phyloP scores from a whole-genome alignment of 2,329 filamentous ascomycete species.

The Fonsecaea multimorphosa region DNA sequence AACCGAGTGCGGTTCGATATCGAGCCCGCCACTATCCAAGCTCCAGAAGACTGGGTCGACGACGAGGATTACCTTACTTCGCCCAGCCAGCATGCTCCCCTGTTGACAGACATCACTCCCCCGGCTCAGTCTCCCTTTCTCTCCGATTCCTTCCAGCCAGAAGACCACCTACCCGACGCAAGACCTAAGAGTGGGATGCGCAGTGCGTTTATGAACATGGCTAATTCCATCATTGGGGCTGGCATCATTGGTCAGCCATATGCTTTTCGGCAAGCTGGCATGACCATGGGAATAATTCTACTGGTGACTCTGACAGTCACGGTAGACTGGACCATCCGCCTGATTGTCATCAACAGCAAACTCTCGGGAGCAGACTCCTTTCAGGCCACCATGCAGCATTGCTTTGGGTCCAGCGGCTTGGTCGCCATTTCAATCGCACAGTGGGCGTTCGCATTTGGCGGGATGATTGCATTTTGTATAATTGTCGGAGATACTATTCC shows the following conservation, averaged over 20 bases:
- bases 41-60: conserved; percentile 46
- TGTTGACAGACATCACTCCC: conserved; percentile 82
- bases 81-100: conserved; percentile 65
- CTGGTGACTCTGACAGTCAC: conserved; percentile 79
- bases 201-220: conserved; percentile 99
- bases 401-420: conserved; percentile 85
- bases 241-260: conserved; percentile 86
- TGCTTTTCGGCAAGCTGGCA: conserved; percentile 89
- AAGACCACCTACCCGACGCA: conserved; percentile 64
- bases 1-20: conserved; percentile 77
- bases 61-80: conserved; percentile 66
- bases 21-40: conserved; percentile 39
- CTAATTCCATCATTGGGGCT: conserved; percentile 91
- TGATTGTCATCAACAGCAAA: conserved; percentile 98
- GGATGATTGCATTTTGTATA: conserved; percentile 97
- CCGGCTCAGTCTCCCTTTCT: conserved; percentile 74
- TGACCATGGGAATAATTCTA: conserved; percentile 78
- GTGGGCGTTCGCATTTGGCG: conserved; percentile 98
- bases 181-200: conserved; percentile 84
- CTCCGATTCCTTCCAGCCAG: conserved; percentile 60
- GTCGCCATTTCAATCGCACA: conserved; percentile 91
- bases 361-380: conserved; percentile 92
- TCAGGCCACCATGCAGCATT: conserved; percentile 93
- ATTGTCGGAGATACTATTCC: conserved; percentile 97
- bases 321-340: conserved; percentile 95